Conservation (phyloP, 441 rosid genomes). For the Raphanus hybrid region DNA sequence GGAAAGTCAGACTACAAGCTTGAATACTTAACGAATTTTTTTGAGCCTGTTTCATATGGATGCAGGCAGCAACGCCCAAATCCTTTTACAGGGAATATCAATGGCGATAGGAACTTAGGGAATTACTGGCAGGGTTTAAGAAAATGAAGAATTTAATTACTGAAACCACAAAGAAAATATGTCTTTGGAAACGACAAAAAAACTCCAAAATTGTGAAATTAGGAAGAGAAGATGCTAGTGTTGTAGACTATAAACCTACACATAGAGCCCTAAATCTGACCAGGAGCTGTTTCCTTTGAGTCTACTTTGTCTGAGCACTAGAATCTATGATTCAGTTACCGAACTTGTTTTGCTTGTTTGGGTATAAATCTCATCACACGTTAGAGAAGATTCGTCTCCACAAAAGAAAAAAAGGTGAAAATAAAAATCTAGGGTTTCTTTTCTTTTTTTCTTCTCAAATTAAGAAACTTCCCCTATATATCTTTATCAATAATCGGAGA, state of each 20-base stretch:
- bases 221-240: conserved; percentile 16
- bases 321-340: conserved; percentile 35
- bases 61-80: conserved; percentile 21
- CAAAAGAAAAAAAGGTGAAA: neutral
- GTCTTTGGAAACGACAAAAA: neutral
- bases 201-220: conserved; percentile 7
- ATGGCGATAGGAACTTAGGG: conserved; percentile 15
- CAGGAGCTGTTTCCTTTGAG: conserved; percentile 38
- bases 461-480: conserved; percentile 22
- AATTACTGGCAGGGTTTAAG: neutral
- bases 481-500: conserved; percentile 12
- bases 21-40: conserved; percentile 32
- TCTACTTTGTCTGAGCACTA: conserved; percentile 39
- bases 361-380: conserved; percentile 26
- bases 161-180: neutral
- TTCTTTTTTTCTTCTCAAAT: conserved; percentile 24
- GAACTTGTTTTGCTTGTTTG: conserved; percentile 37
- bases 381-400: conserved; percentile 1
- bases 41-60: conserved; percentile 32
- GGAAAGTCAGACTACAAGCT: conserved; percentile 35
- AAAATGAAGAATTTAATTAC: conserved; percentile 8
- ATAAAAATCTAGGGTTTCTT: conserved; percentile 37
- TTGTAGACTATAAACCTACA: conserved; percentile 32
- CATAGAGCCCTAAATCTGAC: conserved; percentile 41
- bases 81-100: conserved; percentile 29